Conservation (phyloP, 768 basidiomycete species). For the Myochromella boudieri region DNA sequence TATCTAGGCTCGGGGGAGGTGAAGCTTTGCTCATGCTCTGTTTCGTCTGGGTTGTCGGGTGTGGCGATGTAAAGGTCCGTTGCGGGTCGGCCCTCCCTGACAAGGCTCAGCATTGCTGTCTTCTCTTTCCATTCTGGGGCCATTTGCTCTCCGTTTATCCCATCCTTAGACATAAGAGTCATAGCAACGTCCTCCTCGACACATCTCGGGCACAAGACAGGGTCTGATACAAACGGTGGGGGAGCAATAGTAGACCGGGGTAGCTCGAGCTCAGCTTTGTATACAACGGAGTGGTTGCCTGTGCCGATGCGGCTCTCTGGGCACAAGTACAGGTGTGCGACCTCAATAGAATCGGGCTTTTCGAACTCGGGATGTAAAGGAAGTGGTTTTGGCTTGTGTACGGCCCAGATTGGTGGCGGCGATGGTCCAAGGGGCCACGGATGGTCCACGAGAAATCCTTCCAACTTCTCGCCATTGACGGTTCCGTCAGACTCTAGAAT, state of each 20-base stretch:
- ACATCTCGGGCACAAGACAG: constrained; percentile 38
- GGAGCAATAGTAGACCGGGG: constrained; percentile 13
- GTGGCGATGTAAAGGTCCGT: constrained; percentile 3
- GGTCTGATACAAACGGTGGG: background rate
- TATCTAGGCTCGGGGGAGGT: background rate
- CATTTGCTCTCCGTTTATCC: constrained; percentile 19
- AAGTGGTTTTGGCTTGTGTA: constrained; percentile 24
- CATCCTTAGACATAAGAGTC: constrained; percentile 27
- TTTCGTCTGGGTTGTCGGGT: background rate
- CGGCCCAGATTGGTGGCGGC: constrained; percentile 26
- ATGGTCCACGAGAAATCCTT: constrained; percentile 14
- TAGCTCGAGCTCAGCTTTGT: constrained; percentile 42
- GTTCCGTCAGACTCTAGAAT: no score
- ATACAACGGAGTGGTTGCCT: constrained; percentile 56
- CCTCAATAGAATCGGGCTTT: constrained; percentile 21
- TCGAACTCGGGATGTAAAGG: background rate
- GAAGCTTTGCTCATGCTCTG: background rate
- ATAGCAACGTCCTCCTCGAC: constrained; percentile 27
- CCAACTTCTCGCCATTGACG: background rate
- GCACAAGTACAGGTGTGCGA: constrained; percentile 51
- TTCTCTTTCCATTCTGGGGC: constrained; percentile 14
- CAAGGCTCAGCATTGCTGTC: constrained; percentile 4
- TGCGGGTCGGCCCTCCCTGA: constrained; percentile 4
- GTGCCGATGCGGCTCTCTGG: constrained; percentile 33
- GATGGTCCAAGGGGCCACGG: constrained; percentile 10